Evolutionary conservation across 2,329 filamentous ascomycete species (phyloP).

Genomic region (Gyromitra esculenta): DNA sequence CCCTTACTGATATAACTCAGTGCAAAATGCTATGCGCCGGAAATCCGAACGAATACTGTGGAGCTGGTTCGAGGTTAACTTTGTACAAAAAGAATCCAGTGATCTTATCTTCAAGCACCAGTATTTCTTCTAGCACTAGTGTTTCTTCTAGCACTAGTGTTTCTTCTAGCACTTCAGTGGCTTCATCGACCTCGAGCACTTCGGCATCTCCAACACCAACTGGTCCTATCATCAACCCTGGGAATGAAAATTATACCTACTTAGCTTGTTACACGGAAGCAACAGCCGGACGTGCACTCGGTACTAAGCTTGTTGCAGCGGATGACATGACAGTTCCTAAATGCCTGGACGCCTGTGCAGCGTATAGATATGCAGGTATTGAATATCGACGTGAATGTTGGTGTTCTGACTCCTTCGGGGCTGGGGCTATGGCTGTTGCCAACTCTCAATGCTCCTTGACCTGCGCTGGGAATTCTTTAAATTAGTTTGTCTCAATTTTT

Average conservation of each 20-base stretch:
- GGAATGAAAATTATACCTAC: conserved; percentile 59
- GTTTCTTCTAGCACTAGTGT: background rate
- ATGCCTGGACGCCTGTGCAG: conserved; percentile 47
- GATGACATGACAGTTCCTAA: conserved; percentile 51
- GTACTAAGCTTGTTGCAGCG: conserved; percentile 33
- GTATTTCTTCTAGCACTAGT: background rate
- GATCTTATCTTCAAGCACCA: background rate
- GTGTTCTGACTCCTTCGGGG: conserved; percentile 32
- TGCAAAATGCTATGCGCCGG: conserved; percentile 56
- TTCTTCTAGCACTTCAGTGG: background rate
- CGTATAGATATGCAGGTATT: conserved; percentile 38
- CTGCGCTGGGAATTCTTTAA: conserved; percentile 30
- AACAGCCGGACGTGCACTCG: conserved; percentile 53
- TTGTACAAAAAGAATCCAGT: conserved; percentile 53
- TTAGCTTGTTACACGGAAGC: conserved; percentile 58
- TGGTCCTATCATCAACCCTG: conserved; percentile 55
- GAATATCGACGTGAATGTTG: conserved; percentile 51
- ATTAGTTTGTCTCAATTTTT: conserved; percentile 48
- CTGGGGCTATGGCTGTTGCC: conserved; percentile 23
- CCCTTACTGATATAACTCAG: conserved; percentile 38
- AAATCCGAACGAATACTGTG: conserved; percentile 57
- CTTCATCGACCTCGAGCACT: conserved; percentile 42
- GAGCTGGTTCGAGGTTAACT: conserved; percentile 55
- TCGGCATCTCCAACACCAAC: conserved; percentile 53
- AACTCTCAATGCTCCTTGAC: conserved; percentile 35